Evolutionary conservation across 192 early-diverging fungal species (phyloP), one percentile per base, ranked within the genome.

Genomic region (Entomortierella chlamydospora): DNA sequence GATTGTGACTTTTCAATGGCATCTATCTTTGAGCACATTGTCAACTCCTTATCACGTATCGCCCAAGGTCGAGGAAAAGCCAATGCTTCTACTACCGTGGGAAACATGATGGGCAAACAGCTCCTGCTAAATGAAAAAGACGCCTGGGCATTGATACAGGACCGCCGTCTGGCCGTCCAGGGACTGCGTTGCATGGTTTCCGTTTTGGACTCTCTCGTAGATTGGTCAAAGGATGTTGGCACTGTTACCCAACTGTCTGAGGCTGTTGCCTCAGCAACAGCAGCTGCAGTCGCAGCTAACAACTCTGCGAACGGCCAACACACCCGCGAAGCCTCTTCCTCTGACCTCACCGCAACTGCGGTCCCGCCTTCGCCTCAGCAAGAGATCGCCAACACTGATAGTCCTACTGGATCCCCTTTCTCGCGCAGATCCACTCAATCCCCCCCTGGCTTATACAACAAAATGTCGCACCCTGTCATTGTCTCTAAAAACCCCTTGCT

Each of bases 21-120:
- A 57, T 96, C 95, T 45, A 88, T 96, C 61, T 98, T 94, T 87
- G 95, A 98, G 83, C 87, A 92, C 8, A 85, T 96, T 56, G 91
- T 95, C 31, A 92, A 89, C 67, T 86, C 91, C 3, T 57, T 93
- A 15, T 82, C 86, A 25, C 73, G 82, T 33, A 74, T 85, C 43
- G 82, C 84, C 26, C 83, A 84, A 59, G 71, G 73, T 13, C 69
- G 83, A 57, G 72, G 79, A 39, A 84, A 84, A 39, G 68, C 43
- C 41, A 72, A 72, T 63, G 74, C 70, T 15, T 65, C 73, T 0
- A 57, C 83, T 3, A 69, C 68, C 15, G 72, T 78, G 43, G 78
- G 78, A 64, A 79, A 78, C 42, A 72, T 84, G 72, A 84, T 84
- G 65, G 80, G 83, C 34, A 68, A 74, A 49, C 73, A 79, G 34